Conservation (phyloP, 2,329 filamentous ascomycete species). For the Claviceps fusiformis region DNA sequence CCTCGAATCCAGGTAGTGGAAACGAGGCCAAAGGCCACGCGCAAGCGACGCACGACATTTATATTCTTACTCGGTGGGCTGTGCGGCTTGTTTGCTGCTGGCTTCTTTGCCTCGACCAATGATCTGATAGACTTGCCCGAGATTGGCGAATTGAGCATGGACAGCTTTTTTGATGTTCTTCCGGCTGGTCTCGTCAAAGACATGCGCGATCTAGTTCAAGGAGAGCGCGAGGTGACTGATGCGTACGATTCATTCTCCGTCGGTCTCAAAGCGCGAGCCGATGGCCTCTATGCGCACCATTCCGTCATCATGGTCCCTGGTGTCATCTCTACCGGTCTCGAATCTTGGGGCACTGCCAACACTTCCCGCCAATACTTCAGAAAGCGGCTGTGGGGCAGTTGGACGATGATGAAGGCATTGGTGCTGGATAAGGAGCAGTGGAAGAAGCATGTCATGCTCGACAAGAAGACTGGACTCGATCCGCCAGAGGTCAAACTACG, state of each 20-base stretch:
- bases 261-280: constrained; percentile 64
- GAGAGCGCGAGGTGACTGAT: constrained; percentile 68
- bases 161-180: constrained; percentile 73
- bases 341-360: constrained; percentile 90
- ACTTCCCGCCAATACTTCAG: constrained; percentile 81
- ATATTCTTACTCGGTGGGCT: constrained; percentile 80
- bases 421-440: constrained; percentile 86
- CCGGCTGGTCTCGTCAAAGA: constrained; percentile 77
- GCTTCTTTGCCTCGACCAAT: constrained; percentile 80
- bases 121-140: constrained; percentile 74
- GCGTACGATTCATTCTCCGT: constrained; percentile 91
- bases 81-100: constrained; percentile 78
- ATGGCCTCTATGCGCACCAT: constrained; percentile 71
- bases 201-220: constrained; percentile 72
- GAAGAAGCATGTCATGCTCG: constrained; percentile 96
- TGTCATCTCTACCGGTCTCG: constrained; percentile 91
- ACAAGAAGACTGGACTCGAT: constrained; percentile 81
- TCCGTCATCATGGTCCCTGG: constrained; percentile 95
- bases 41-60: constrained; percentile 64
- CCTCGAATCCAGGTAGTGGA: constrained; percentile 30
- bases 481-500: constrained; percentile 81
- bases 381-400: constrained; percentile 90
- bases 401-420: constrained; percentile 96
- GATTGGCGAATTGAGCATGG: constrained; percentile 62
- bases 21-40: constrained; percentile 30